These are phyloP conservation scores for Sphagnum tenellum DNA, from an alignment of 225 moss, liverwort and hornwort species.

Conservation along the genomic window DNA sequence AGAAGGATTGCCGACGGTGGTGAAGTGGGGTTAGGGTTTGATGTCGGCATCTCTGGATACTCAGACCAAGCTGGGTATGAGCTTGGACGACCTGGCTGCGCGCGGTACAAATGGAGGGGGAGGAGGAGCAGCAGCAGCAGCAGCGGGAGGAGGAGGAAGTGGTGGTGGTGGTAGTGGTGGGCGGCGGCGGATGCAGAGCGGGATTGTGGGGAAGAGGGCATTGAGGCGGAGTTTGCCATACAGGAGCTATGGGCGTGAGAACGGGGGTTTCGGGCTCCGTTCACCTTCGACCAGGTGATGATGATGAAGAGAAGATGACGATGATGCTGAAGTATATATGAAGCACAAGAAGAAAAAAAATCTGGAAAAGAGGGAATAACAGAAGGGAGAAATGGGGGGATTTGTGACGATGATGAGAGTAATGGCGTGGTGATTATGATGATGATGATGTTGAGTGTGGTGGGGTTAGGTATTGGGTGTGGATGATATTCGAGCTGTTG, in stretches of 20 bases:
- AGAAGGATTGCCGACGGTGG: no score
- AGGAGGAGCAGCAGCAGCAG: no score
- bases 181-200: constrained; percentile 90
- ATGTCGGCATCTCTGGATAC: constrained; percentile 96
- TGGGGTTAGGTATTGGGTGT: no score
- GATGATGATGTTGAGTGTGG: not conserved
- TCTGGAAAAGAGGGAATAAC: constrained; percentile 9
- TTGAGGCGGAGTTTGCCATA: constrained; percentile 92
- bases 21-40: no score
- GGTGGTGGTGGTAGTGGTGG: constrained; percentile 19
- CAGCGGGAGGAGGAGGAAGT: no score
- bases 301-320: not conserved
- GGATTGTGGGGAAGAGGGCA: constrained; percentile 88
- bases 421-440: constrained; percentile 1
- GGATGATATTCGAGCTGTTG: constrained; percentile 5
- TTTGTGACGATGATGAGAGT: not conserved
- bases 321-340: no score
- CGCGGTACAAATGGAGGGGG: constrained; percentile 28
- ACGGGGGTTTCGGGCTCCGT: constrained; percentile 79
- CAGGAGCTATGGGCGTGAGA: constrained; percentile 86
- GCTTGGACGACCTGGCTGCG: constrained; percentile 91
- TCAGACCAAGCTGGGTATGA: constrained; percentile 98
- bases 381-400: not conserved
- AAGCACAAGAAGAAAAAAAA: constrained; percentile 3
- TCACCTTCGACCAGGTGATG: constrained; percentile 85